phyloP scores from a whole-genome alignment of 176 grass and related monocot species.

The Guadua angustifolia region DNA sequence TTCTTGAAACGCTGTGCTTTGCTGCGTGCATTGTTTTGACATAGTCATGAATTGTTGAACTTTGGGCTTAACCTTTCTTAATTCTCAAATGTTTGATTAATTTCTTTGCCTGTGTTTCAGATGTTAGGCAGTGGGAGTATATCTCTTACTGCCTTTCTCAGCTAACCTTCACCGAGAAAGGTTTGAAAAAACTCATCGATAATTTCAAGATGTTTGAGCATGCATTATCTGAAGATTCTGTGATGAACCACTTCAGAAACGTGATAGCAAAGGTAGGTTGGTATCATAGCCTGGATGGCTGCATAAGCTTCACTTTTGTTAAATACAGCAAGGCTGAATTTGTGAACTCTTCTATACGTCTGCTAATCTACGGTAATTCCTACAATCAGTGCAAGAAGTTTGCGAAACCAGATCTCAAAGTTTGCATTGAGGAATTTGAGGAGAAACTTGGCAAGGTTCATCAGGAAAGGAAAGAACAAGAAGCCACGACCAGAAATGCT shows the following conservation, averaged over 20 bases:
- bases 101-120: slow-evolving; percentile 57
- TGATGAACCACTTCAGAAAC: slow-evolving; percentile 86
- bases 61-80: not conserved
- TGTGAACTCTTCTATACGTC: slow-evolving; percentile 1
- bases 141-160: slow-evolving; percentile 97
- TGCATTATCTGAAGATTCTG: slow-evolving; percentile 79
- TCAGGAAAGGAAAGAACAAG: slow-evolving; percentile 88
- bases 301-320: slow-evolving; percentile 19
- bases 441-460: slow-evolving; percentile 88
- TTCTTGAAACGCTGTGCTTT: slow-evolving; percentile 21
- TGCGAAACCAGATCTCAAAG: slow-evolving; percentile 79
- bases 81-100: not conserved
- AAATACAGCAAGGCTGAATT: slow-evolving; percentile 19
- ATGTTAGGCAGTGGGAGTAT: slow-evolving; percentile 85
- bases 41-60: slow-evolving; percentile 16
- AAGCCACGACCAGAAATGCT: slow-evolving; percentile 75
- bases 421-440: slow-evolving; percentile 97
- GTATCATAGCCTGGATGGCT: slow-evolving; percentile 31
- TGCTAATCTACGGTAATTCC: slow-evolving; percentile 32
- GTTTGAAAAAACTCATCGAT: slow-evolving; percentile 89
- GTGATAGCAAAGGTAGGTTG: slow-evolving; percentile 92
- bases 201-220: slow-evolving; percentile 96
- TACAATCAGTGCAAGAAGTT: slow-evolving; percentile 95
- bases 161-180: slow-evolving; percentile 90
- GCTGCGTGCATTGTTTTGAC: slow-evolving; percentile 1